Evolutionary conservation across 257 asterid species (phyloP).

Genomic region (Voacanga thouarsii): DNA sequence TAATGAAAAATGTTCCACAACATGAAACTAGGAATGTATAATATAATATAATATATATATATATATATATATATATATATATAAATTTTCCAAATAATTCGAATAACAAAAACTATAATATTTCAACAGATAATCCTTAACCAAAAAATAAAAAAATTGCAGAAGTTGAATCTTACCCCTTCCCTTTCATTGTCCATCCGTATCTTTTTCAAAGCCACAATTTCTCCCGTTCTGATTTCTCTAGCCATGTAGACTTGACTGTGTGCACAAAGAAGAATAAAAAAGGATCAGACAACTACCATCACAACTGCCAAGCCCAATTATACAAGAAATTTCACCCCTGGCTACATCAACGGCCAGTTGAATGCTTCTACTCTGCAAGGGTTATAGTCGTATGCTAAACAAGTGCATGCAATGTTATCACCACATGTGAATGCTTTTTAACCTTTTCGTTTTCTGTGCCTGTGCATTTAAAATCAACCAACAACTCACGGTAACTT

Average conservation of each 20-base stretch:
- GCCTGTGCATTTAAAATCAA: neutral
- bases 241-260: slow-evolving; percentile 88
- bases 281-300: slow-evolving; percentile 2
- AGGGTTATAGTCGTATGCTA: neutral
- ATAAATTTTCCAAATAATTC: neutral
- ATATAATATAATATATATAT: no score
- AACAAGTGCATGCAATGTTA: neutral
- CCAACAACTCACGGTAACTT: neutral
- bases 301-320: neutral
- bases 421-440: neutral
- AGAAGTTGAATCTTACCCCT: slow-evolving; percentile 56
- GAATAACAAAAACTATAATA: slow-evolving; percentile 1
- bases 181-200: slow-evolving; percentile 94
- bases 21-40: neutral
- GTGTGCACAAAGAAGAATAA: slow-evolving; percentile 22
- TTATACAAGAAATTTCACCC: neutral
- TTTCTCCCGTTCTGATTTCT: slow-evolving; percentile 79
- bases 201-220: slow-evolving; percentile 89
- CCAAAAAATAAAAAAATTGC: neutral
- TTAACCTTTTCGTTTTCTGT: neutral
- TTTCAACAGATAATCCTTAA: neutral
- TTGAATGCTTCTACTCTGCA: neutral
- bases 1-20: neutral
- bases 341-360: neutral
- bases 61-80: no score